A percentile compares a stretch with the other conserved stretches of the same genome.
Evolutionary conservation across 2,329 filamentous ascomycete genomes (phyloP).

Genomic region (Alternaria solani): DNA sequence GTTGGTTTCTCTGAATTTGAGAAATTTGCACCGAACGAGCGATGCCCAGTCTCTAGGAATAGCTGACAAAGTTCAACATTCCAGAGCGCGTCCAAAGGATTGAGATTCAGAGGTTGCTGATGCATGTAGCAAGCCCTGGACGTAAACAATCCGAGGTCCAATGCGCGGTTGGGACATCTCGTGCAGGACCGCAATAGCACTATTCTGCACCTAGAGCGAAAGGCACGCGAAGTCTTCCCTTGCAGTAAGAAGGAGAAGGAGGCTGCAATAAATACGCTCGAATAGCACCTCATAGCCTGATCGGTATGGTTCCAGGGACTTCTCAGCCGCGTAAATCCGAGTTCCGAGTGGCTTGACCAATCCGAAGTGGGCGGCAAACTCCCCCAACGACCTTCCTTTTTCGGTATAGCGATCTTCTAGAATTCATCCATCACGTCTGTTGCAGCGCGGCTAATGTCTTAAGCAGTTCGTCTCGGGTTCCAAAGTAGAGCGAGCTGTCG

Average conservation of each 20-base stretch:
- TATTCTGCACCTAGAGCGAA: not conserved
- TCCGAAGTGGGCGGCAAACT: not conserved
- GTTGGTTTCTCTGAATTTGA: not conserved
- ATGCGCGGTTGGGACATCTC: not conserved
- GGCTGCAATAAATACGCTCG: not conserved
- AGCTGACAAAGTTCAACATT: not conserved
- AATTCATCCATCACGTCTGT: not conserved
- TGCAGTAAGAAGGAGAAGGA: not conserved
- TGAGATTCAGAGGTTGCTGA: not conserved
- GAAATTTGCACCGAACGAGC: not conserved
- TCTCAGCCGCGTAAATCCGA: not conserved
- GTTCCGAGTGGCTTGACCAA: not conserved
- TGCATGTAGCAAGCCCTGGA: not conserved
- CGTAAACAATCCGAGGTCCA: not conserved
- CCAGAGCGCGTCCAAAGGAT: not conserved
- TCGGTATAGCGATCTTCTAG: not conserved
- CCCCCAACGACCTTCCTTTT: not conserved
- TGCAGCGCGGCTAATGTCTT: not conserved
- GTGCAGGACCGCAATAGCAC: not conserved
- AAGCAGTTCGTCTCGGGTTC: not conserved
- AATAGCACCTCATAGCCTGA: not conserved
- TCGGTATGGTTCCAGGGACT: not conserved
- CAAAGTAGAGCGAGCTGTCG: not conserved
- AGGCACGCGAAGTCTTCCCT: not conserved
- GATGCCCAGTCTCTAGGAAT: not conserved